These are phyloP conservation scores for Galium porrigens DNA, from an alignment of 305 asterid species.

Conservation along the genomic window DNA sequence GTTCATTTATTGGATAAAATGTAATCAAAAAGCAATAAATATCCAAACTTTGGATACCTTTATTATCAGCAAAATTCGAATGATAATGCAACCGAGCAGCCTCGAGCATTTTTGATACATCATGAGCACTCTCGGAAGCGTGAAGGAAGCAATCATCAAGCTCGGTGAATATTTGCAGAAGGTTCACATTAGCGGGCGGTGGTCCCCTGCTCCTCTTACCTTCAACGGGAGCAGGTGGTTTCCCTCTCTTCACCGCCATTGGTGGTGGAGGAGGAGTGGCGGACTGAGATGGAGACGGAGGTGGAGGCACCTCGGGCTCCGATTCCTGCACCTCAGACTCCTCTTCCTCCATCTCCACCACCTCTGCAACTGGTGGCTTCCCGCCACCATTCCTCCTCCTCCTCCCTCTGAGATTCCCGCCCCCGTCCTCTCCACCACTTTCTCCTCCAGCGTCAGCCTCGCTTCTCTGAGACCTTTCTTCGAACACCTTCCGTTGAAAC, in stretches of 20 bases:
- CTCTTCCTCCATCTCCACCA: conserved; percentile 14
- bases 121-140: conserved; percentile 90
- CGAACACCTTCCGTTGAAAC: conserved; percentile 41
- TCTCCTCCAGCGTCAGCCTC: conserved; percentile 23
- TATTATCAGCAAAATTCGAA: conserved; percentile 86
- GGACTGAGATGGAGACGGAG: conserved; percentile 29
- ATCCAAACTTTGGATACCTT: conserved; percentile 29
- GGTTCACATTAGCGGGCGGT: conserved; percentile 23
- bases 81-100: conserved; percentile 94
- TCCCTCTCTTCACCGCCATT: conserved; percentile 47
- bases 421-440: conserved; percentile 15
- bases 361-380: neutral
- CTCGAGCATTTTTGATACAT: conserved; percentile 87
- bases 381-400: conserved; percentile 8
- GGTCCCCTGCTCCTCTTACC: conserved; percentile 37
- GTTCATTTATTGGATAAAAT: neutral
- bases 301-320: conserved; percentile 44
- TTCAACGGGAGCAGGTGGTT: conserved; percentile 37
- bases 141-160: conserved; percentile 84
- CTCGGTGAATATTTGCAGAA: conserved; percentile 51
- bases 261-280: conserved; percentile 23
- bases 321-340: conserved; percentile 32
- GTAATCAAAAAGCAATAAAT: neutral
- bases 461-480: conserved; percentile 41
- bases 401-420: conserved; percentile 23